Conservation (phyloP, 2,329 filamentous ascomycete species). For the Dothideomycetes sp. region DNA sequence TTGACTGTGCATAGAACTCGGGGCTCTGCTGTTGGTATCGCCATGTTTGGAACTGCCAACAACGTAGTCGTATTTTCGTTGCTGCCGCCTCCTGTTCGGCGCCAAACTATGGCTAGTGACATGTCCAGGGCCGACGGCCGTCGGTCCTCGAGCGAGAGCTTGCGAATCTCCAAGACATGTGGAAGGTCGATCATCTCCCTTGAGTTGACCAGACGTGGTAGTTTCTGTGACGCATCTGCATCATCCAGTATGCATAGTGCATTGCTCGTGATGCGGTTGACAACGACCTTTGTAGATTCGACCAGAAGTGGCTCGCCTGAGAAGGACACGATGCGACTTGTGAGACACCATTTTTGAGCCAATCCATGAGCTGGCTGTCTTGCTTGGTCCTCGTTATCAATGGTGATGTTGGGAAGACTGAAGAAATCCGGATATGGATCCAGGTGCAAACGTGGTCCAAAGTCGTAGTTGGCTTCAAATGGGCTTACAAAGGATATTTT, state of each 20-base stretch:
- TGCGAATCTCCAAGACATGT: slow-evolving; percentile 68
- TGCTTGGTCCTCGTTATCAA: slow-evolving; percentile 20
- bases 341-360: slow-evolving; percentile 70
- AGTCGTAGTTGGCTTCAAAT: slow-evolving; percentile 86
- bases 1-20: slow-evolving; percentile 57
- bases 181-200: slow-evolving; percentile 48
- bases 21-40: slow-evolving; percentile 74
- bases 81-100: slow-evolving; percentile 39
- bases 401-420: slow-evolving; percentile 36
- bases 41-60: slow-evolving; percentile 69
- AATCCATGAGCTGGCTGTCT: slow-evolving; percentile 47
- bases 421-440: slow-evolving; percentile 87
- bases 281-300: slow-evolving; percentile 55
- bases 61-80: slow-evolving; percentile 45
- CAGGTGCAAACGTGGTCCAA: slow-evolving; percentile 67
- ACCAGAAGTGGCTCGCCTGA: slow-evolving; percentile 54
- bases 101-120: slow-evolving; percentile 68
- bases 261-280: slow-evolving; percentile 53
- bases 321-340: slow-evolving; percentile 65
- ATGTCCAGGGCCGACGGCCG: slow-evolving; percentile 66
- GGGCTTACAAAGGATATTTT: slow-evolving; percentile 68
- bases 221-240: neutral
- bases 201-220: neutral
- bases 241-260: slow-evolving; percentile 42
- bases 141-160: slow-evolving; percentile 72